Evolutionary conservation across 768 basidiomycete species (phyloP), one percentile per base, ranked within the genome.

Genomic region (Suillus luteus): DNA sequence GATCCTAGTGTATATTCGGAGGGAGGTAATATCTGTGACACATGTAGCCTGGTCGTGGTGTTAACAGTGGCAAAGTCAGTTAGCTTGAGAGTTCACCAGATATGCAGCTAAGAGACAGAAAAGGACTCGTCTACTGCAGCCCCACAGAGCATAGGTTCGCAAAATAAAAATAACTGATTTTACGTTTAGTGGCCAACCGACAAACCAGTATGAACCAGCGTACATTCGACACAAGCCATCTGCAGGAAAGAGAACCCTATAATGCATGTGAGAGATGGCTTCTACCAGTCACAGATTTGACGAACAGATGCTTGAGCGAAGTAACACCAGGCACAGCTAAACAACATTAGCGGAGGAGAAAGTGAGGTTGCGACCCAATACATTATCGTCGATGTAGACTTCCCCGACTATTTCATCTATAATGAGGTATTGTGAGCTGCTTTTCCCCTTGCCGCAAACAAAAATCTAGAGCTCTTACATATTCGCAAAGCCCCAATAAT

Each of bases 101-200:
- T 55, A 35, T 4, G 33, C 11, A 37, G 33, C 11, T 7, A 55
- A 6, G 12, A 55, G 54, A 35, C 1, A 11, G 6, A 55, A n/a
- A n/a, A 35, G 54, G 33, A 55, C 31, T n/a, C 54, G 33, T 35
- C 35, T 55, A 35, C 33, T 55, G 54, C 33, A 55, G 2, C 54
- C 54, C 54, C 54, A 55, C 12, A 55, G 11, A 35, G 54, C 54
- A 35, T 55, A 35, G 19, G 54, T 14, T 35, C 54, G 54, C 33
- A 35, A 35, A 1, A n/a, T 19, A 1, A 55, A 55, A n/a, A 55
- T n/a, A 12, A 55, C 54, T 55, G 14, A n/a, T 12, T 10, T 55
- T 55, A 12, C 0, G 6, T 55, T 55, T 22, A 55, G 54, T n/a
- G 5, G 54, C 33, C n/a, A 3, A 11, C 35, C 12, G 54, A 12